A percentile compares a stretch with the other conserved stretches of the same genome.
Conservation (phyloP, 371 early-diverging fungal genomes). For the Sporodiniella umbellata region DNA sequence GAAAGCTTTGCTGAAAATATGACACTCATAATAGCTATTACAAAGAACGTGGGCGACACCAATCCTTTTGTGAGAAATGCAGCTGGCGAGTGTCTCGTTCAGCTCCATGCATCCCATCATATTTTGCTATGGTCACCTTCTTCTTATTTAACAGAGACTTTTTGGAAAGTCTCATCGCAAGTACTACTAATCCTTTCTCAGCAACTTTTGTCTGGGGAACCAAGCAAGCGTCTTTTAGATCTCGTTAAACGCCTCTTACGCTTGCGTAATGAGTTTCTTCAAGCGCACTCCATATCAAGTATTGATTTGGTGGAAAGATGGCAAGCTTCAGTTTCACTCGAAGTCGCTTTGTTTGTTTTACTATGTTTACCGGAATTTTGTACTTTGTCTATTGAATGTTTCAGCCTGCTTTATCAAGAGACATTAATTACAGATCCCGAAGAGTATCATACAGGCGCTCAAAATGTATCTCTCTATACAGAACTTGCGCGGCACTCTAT, state of each 20-base stretch:
- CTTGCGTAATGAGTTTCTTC: slow-evolving; percentile 65
- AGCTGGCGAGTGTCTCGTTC: slow-evolving; percentile 65
- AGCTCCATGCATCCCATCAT: slow-evolving; percentile 49
- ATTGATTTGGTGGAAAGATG: slow-evolving; percentile 63
- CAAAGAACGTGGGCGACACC: slow-evolving; percentile 56
- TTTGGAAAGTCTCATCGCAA: slow-evolving; percentile 58
- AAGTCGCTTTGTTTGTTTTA: slow-evolving; percentile 70
- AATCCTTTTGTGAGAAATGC: slow-evolving; percentile 51
- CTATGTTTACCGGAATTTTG: slow-evolving; percentile 68
- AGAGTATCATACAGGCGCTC: slow-evolving; percentile 54
- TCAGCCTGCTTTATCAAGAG: slow-evolving; percentile 55
- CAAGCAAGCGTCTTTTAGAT: slow-evolving; percentile 49
- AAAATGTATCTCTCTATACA: slow-evolving; percentile 65
- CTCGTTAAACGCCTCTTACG: slow-evolving; percentile 61
- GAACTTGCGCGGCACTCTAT: slow-evolving; percentile 54
- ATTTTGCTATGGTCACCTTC: slow-evolving; percentile 57
- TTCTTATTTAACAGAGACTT: slow-evolving; percentile 47
- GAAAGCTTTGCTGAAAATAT: too few relatives aligned
- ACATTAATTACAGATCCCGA: slow-evolving; percentile 52
- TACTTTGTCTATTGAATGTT: slow-evolving; percentile 50
- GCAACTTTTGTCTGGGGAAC: slow-evolving; percentile 24
- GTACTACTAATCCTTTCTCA: slow-evolving; percentile 40
- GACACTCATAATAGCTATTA: slow-evolving; percentile 54
- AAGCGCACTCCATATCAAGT: slow-evolving; percentile 50
- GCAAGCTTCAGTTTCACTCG: slow-evolving; percentile 65